phyloP scores from a whole-genome alignment of 1,284 basidiomycete species.

The Papiliotrema fonsecae region DNA sequence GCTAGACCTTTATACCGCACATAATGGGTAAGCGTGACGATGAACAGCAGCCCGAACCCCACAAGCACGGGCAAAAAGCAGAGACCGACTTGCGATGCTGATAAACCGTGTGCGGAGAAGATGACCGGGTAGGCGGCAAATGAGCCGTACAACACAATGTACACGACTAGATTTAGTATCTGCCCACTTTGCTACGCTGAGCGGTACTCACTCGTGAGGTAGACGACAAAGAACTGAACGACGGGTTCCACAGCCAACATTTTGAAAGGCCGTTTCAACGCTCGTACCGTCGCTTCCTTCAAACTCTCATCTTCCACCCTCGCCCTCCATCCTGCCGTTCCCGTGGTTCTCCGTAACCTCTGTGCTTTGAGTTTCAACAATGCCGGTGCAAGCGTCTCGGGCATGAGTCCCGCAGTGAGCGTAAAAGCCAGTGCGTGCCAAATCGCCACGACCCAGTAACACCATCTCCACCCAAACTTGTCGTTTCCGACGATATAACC shows the following conservation, averaged over 20 bases:
- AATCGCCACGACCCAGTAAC: constrained; percentile 22
- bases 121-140: constrained; percentile 60
- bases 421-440: constrained; percentile 21
- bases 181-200: too few species aligned
- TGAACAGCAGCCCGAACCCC: constrained; percentile 20
- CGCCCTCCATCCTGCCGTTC: constrained; percentile 19
- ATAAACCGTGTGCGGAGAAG: constrained; percentile 40
- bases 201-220: constrained; percentile 18
- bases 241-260: constrained; percentile 23
- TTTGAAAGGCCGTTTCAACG: constrained; percentile 21
- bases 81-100: constrained; percentile 56
- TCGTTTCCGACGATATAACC: constrained; percentile 13
- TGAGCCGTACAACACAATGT: constrained; percentile 53
- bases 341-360: constrained; percentile 11
- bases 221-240: constrained; percentile 22
- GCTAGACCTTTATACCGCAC: constrained; percentile 15
- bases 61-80: constrained; percentile 58
- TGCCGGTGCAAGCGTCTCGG: constrained; percentile 20
- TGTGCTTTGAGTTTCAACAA: constrained; percentile 23
- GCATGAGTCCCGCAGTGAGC: constrained; percentile 19
- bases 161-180: constrained; percentile 15
- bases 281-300: constrained; percentile 15
- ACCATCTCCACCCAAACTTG: constrained; percentile 24
- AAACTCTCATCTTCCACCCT: constrained; percentile 23
- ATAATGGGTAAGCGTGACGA: constrained; percentile 13